Conservation (phyloP, 2,329 filamentous ascomycete genomes). For the Nigrospora osmanthi region DNA sequence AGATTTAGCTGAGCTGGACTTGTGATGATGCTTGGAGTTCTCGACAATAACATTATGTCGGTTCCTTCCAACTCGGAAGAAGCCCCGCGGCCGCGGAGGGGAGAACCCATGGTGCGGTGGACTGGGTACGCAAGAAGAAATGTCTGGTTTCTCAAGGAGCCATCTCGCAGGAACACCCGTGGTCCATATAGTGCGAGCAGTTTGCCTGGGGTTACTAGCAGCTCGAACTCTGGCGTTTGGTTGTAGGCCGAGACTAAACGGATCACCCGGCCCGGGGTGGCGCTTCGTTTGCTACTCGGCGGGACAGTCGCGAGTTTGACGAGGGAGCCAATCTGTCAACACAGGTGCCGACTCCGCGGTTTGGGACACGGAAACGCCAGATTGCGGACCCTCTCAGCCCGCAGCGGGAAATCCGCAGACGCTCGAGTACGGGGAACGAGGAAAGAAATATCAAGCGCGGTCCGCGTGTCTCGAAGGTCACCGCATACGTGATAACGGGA, state of each 20-base stretch:
- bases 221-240: not conserved
- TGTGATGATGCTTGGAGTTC: conserved; percentile 29
- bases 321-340: conserved; percentile 14
- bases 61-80: conserved; percentile 9
- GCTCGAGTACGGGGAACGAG: not conserved
- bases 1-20: conserved; percentile 55
- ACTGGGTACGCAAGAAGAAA: not conserved
- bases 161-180: not conserved
- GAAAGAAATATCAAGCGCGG: too few relatives aligned
- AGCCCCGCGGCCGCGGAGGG: conserved; percentile 15
- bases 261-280: not conserved
- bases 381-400: conserved; percentile 8
- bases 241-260: not conserved
- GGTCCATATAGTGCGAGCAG: not conserved
- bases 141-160: not conserved
- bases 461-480: too few relatives aligned
- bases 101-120: conserved; percentile 17
- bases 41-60: conserved; percentile 6
- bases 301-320: conserved; percentile 7
- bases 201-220: not conserved
- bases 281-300: conserved; percentile 1
- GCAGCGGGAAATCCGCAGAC: conserved; percentile 2
- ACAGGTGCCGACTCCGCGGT: conserved; percentile 14
- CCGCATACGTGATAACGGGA: too few relatives aligned
- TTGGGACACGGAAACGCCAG: conserved; percentile 10